Evolutionary conservation across 345 rosid species (phyloP).

Genomic region (Eucalyptus curtisii): DNA sequence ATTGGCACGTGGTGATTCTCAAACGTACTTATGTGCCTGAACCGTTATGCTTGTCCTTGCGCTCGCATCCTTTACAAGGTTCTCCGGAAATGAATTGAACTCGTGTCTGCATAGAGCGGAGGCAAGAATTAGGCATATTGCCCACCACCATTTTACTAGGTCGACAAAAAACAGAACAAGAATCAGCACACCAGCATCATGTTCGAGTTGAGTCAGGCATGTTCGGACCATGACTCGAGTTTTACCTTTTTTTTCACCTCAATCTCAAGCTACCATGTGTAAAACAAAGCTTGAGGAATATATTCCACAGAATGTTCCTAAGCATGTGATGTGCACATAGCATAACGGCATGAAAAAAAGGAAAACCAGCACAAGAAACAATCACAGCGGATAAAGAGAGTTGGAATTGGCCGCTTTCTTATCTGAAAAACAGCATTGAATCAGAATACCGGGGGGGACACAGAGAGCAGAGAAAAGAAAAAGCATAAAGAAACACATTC

Average conservation of each 20-base stretch:
- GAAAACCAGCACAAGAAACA: slow-evolving; percentile 5
- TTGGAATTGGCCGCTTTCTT: background rate
- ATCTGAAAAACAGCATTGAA: background rate
- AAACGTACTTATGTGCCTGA: background rate
- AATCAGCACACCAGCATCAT: background rate
- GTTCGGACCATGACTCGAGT: background rate
- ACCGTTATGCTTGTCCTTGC: background rate
- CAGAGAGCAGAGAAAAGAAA: slow-evolving; percentile 20
- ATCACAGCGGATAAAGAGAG: background rate
- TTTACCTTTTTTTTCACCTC: background rate
- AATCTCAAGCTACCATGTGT: background rate
- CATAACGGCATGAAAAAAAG: slow-evolving; percentile 5
- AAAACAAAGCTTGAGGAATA: background rate
- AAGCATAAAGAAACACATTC: slow-evolving; percentile 37
- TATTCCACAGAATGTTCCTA: slow-evolving; percentile 37
- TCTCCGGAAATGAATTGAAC: background rate
- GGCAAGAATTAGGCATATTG: background rate
- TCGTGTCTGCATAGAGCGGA: background rate
- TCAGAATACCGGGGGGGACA: background rate
- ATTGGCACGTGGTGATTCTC: background rate
- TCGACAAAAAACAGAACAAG: background rate
- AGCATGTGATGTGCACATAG: slow-evolving; percentile 17
- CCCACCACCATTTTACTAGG: background rate
- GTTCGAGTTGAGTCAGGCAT: background rate
- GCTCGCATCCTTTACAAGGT: background rate